Evolutionary conservation across 2,329 filamentous ascomycete genomes (phyloP), one percentile per base, ranked within the genome.

Genomic region (Aspergillus nomiae): DNA sequence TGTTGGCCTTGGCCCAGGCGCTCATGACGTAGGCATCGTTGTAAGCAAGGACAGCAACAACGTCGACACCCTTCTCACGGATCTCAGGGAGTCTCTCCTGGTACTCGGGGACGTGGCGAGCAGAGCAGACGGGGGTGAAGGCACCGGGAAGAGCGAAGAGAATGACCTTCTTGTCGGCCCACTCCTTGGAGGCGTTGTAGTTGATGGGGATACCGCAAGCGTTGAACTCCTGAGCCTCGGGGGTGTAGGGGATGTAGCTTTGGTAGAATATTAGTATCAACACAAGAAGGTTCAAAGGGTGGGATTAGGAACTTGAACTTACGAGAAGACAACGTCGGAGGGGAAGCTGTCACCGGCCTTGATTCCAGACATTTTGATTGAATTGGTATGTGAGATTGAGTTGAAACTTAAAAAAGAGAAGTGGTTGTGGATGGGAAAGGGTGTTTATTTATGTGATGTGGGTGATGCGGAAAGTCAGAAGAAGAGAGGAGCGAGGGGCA

Each of bases 21-120:
- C 88, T 89, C 91, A 94, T 94, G 78, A 96, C 92, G 76, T 85
- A 96, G 67, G 89, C 83, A 80, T 96, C 93, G 81, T 96, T 96
- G 83, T 83, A 90, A 64, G 92, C 91, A 74, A 96, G 89, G 74
- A 95, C 87, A 69, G 92, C 86, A 73, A 96, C 87, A 67, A 90
- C 80, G 79, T 96, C 92, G 69, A 96, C 90, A 72, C 91, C 92
- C 85, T 94, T 94, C 75, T 82, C 82, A 82, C 89, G 89, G 79
- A 96, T 84, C 74, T 89, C 83, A 59, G 86, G 82, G 70, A 89
- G 81, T 77, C 92, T 89, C 78, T 86, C 80, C 71, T 94, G 86
- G 85, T 92, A 96, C 65, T 90, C 90, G 65, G 92, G 90, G 65
- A 96, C 83, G 83, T 96, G 92, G 77, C 85, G 85, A 74, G 87